Evolutionary conservation across 139 green algal species (phyloP).

Genomic region (Tetradesmus lagerheimii): DNA sequence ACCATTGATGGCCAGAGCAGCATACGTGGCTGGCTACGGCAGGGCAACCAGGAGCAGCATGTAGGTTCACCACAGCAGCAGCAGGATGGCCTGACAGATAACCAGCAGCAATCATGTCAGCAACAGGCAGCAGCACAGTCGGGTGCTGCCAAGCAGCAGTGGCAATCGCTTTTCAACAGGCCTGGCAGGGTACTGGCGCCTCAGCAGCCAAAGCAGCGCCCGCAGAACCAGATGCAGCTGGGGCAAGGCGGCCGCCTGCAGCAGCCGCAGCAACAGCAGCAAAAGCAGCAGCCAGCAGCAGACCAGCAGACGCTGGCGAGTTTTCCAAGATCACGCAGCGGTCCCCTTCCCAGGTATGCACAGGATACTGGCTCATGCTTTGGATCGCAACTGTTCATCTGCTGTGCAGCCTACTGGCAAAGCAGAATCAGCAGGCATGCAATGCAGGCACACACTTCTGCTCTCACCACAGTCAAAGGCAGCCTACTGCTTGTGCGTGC

Average conservation of each 20-base stretch:
- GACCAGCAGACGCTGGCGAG: background rate
- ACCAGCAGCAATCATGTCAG: background rate
- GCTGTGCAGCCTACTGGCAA: background rate
- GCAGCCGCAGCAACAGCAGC: slow-evolving; percentile 13
- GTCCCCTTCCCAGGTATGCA: background rate
- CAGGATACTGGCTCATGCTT: background rate
- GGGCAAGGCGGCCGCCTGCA: slow-evolving; percentile 12
- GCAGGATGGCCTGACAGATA: background rate
- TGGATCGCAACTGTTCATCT: background rate
- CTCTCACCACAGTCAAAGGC: too few relatives aligned
- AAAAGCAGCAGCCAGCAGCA: slow-evolving; percentile 4
- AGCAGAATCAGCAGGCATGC: background rate
- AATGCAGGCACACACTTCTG: background rate
- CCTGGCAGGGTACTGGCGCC: background rate
- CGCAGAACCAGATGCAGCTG: background rate
- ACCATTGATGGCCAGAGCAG: background rate
- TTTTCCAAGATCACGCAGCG: slow-evolving; percentile 2
- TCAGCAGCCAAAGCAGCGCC: background rate
- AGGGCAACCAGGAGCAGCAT: background rate
- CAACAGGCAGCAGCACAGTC: background rate
- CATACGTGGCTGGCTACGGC: background rate
- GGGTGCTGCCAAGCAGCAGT: slow-evolving; percentile 27
- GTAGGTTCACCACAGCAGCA: slow-evolving; percentile 14
- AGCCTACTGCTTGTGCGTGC: background rate
- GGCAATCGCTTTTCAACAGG: slow-evolving; percentile 30